Percentiles rank a stretch among this genome's conserved stretches.
phyloP scores from a whole-genome alignment of 2,329 filamentous ascomycete genomes.

The Fusarium musae region DNA sequence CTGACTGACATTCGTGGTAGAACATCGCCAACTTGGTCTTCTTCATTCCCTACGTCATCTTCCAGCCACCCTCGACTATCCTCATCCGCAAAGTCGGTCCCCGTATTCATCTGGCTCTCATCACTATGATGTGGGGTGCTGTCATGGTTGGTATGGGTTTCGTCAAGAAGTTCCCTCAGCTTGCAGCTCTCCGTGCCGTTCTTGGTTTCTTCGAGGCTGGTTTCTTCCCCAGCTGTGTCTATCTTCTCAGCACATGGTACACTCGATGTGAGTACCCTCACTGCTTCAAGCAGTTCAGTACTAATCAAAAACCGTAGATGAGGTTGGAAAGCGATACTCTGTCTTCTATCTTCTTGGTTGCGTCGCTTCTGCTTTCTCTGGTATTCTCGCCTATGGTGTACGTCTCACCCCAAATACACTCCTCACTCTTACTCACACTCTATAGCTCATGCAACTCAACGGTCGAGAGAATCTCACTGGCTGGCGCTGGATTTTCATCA shows the following conservation, averaged over 20 bases:
- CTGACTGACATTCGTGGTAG: conserved; percentile 44
- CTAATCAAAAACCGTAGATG: conserved; percentile 54
- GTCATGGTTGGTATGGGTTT: conserved; percentile 76
- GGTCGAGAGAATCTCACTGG: conserved; percentile 65
- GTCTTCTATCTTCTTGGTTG: conserved; percentile 76
- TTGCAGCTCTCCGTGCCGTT: conserved; percentile 67
- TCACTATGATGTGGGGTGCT: conserved; percentile 68
- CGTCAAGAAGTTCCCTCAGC: conserved; percentile 59
- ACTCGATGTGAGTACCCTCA: conserved; percentile 63
- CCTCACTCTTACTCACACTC: neutral
- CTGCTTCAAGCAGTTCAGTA: neutral
- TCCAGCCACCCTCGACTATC: conserved; percentile 77
- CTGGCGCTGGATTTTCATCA: conserved; percentile 76
- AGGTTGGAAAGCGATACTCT: conserved; percentile 76
- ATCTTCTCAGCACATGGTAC: conserved; percentile 80
- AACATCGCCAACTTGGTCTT: conserved; percentile 78
- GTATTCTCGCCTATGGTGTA: conserved; percentile 76
- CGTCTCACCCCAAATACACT: conserved; percentile 44
- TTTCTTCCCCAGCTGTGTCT: conserved; percentile 77
- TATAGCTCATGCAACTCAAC: conserved; percentile 69
- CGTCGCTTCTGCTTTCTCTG: conserved; percentile 72
- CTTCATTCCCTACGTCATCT: conserved; percentile 77
- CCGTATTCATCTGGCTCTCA: conserved; percentile 63
- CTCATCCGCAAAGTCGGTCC: conserved; percentile 74
- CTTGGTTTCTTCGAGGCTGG: conserved; percentile 75